Conservation (phyloP, 495 filamentous ascomycete species). For the Penicillium tannophilum region DNA sequence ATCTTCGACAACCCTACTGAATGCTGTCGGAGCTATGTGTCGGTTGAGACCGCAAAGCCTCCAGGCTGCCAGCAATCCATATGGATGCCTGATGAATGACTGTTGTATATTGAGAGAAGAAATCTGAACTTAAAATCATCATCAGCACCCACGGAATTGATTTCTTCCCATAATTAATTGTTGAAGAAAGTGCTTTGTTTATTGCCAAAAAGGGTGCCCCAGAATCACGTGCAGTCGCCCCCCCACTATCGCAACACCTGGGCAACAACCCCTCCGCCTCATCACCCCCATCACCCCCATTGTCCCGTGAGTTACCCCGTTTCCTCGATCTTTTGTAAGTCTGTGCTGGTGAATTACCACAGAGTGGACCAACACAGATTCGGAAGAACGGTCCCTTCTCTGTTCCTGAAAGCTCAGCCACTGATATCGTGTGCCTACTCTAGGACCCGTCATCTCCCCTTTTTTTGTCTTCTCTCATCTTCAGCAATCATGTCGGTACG, state of each 20-base stretch:
- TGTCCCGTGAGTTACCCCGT: slow-evolving; percentile 27
- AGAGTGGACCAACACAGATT: not conserved
- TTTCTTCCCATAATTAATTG: not conserved
- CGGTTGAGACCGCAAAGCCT: not conserved
- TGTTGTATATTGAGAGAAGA: not conserved
- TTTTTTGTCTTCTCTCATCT: slow-evolving; percentile 29
- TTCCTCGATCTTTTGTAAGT: slow-evolving; percentile 20
- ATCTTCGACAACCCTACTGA: slow-evolving; percentile 13
- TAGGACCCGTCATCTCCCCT: slow-evolving; percentile 30
- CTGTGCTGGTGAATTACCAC: not conserved
- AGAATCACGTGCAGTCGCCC: slow-evolving; percentile 40
- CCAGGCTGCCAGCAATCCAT: slow-evolving; percentile 14
- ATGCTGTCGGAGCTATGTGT: not conserved
- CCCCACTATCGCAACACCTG: slow-evolving; percentile 40
- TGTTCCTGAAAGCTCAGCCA: slow-evolving; percentile 21
- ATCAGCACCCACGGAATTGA: not conserved
- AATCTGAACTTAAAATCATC: not conserved
- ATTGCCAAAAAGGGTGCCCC: slow-evolving; percentile 16
- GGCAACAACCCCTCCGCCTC: slow-evolving; percentile 44
- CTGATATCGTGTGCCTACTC: slow-evolving; percentile 37
- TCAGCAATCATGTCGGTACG: slow-evolving; percentile 46
- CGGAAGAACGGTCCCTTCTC: not conserved
- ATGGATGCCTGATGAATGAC: slow-evolving; percentile 11
- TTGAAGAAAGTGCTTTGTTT: slow-evolving; percentile 18
- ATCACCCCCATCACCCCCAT: slow-evolving; percentile 36